Conservation (phyloP, 176 grass and related monocot species). For the Bothriochloa decipiens region DNA sequence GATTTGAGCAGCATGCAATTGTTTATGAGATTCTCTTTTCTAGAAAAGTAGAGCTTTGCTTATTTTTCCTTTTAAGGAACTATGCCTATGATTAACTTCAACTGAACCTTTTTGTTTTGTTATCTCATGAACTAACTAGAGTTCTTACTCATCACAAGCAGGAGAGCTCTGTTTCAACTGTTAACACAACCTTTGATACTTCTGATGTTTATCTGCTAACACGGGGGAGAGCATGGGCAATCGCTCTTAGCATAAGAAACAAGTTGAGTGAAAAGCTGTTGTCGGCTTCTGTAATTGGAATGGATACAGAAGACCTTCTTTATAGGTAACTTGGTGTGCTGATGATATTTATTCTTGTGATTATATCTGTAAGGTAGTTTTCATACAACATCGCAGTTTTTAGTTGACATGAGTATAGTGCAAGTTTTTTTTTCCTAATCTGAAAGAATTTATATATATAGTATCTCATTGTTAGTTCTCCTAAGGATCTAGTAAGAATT, state of each 20-base stretch:
- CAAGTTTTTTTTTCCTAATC: conserved; percentile 10
- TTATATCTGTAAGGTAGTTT: conserved; percentile 43
- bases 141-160: conserved; percentile 44
- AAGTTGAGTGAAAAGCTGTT: conserved; percentile 65
- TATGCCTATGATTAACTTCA: conserved; percentile 25
- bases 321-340: conserved; percentile 65
- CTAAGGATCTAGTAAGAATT: neutral
- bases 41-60: conserved; percentile 2
- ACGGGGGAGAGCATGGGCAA: conserved; percentile 70
- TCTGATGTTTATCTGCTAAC: conserved; percentile 68
- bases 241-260: conserved; percentile 66
- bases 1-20: neutral
- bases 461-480: neutral
- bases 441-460: neutral
- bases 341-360: conserved; percentile 17
- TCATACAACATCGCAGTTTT: neutral
- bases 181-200: conserved; percentile 32
- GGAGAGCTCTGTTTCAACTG: conserved; percentile 52
- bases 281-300: conserved; percentile 58
- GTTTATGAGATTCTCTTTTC: neutral
- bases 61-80: conserved; percentile 2
- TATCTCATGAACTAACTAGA: conserved; percentile 19
- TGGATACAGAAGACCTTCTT: conserved; percentile 64
- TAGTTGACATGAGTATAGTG: conserved; percentile 1
- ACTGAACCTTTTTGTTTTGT: neutral